Evolutionary conservation across 2,329 filamentous ascomycete genomes (phyloP), one percentile per base, ranked within the genome.

Genomic region (Bipolaris sorokiniana): DNA sequence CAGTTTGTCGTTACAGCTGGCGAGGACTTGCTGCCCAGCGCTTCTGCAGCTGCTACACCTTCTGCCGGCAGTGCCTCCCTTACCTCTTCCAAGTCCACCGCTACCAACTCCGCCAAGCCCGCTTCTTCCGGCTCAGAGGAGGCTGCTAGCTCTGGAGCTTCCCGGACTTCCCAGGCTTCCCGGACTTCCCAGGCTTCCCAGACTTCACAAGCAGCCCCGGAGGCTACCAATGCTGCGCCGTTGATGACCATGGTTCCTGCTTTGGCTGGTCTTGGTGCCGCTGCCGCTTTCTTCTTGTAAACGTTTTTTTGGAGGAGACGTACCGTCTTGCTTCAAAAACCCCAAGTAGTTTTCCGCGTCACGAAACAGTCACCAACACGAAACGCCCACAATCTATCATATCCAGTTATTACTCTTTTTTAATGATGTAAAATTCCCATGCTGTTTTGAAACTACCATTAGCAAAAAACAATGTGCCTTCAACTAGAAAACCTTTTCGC

Each of bases 261-360:
- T 15, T 41, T 72, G 42, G 68, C 64, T 11, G 72, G 71, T 38
- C 47, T 73, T n/a, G 72, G 70, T 51, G 70, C 66, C 33, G 70
- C 66, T 5, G 64, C 63, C 31, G 69, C 63, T 7, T 67, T 69
- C 51, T 63, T 71, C 45, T 44, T 72, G 37, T 69, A 63, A 50
- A 37, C 11, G 6, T 33, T 13, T 33, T 13, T 40, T 23, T 18
- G 15, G 15, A 28, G n/a, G 13, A 52, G 36, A 42, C 7, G 2
- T n/a, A 6, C 3, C n/a, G 10, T 18, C 23, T 18, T 20, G 26
- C 42, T 11, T 9, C 9, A 31, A 16, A 20, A 45, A 31, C 5
- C 9, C 20, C 26, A 9, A 28, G 7, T 44, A 10, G 23, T 10
- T 16, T 28, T 44, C 13, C 26, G 23, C 23, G 23, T 28, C 23